These are phyloP conservation scores for Rhexocercosporidium sp. DNA, from an alignment of 2,329 filamentous ascomycete genomes.

Conservation along the genomic window DNA sequence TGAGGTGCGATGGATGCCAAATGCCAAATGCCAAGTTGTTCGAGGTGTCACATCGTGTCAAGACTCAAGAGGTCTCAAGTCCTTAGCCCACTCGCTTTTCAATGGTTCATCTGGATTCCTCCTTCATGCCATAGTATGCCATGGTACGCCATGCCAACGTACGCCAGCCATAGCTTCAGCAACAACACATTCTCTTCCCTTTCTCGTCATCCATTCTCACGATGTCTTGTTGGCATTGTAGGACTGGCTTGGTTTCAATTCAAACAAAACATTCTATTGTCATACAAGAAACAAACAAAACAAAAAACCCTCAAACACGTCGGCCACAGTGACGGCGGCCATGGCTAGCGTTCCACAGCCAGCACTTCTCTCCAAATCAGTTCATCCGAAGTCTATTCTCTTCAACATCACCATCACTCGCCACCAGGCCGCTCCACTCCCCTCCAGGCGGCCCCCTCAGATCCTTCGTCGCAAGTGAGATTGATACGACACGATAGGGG, in stretches of 20 bases:
- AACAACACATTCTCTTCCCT: background rate
- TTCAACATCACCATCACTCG: constrained; percentile 8
- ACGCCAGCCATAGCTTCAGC: background rate
- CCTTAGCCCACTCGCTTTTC: background rate
- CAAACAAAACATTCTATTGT: constrained; percentile 11
- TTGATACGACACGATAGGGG: constrained; percentile 13
- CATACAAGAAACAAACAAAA: background rate
- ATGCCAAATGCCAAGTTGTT: constrained; percentile 7
- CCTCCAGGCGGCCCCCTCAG: constrained; percentile 7
- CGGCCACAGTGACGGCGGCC: too few species aligned
- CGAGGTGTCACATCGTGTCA: background rate
- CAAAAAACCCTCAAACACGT: background rate
- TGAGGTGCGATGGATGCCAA: too few species aligned
- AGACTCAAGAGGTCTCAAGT: constrained; percentile 1
- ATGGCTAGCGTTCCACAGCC: too few species aligned
- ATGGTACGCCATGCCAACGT: background rate
- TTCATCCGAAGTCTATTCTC: constrained; percentile 1
- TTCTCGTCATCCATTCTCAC: too few species aligned
- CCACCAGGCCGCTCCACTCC: background rate
- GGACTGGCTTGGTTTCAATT: background rate
- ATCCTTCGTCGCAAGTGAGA: constrained; percentile 10
- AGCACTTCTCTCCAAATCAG: background rate
- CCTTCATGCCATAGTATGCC: background rate
- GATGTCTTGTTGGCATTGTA: background rate
- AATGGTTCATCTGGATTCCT: background rate